These are phyloP conservation scores for Athelia sp. DNA, from an alignment of 1,284 basidiomycete genomes.

Conservation along the genomic window DNA sequence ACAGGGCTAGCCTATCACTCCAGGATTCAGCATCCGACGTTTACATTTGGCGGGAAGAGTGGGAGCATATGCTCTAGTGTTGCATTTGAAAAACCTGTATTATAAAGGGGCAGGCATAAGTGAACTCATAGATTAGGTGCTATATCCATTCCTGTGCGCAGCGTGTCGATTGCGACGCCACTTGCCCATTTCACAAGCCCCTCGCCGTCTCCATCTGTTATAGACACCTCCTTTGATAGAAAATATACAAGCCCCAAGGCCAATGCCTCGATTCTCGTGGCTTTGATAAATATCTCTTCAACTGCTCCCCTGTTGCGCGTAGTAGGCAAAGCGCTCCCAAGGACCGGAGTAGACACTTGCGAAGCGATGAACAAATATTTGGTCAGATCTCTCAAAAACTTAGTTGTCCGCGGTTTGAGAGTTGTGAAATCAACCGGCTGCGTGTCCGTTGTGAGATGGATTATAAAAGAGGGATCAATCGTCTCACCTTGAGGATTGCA, in stretches of 20 bases:
- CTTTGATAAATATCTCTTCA: constrained; percentile 74
- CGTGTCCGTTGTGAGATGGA: background rate
- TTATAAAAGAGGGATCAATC: background rate
- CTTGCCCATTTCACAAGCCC: constrained; percentile 61
- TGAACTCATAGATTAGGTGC: constrained; percentile 34
- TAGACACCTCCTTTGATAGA: constrained; percentile 43
- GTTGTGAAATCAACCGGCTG: constrained; percentile 83
- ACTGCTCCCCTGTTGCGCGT: constrained; percentile 53
- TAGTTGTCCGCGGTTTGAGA: constrained; percentile 56
- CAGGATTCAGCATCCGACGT: constrained; percentile 63
- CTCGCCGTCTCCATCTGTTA: constrained; percentile 31
- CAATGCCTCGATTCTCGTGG: constrained; percentile 51
- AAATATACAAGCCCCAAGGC: constrained; percentile 70
- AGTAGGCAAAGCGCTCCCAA: constrained; percentile 31
- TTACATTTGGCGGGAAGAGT: constrained; percentile 71
- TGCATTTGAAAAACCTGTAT: constrained; percentile 55
- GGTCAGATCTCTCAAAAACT: constrained; percentile 71
- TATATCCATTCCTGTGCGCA: constrained; percentile 57
- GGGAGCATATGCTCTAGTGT: constrained; percentile 72
- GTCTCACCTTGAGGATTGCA: constrained; percentile 74
- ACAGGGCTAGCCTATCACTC: constrained; percentile 61
- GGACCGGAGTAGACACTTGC: constrained; percentile 65
- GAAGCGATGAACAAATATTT: constrained; percentile 64
- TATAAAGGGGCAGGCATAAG: constrained; percentile 7
- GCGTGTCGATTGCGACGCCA: constrained; percentile 59